These are phyloP conservation scores for Leccinum incarnatum DNA, from an alignment of 768 basidiomycete genomes.

Conservation along the genomic window DNA sequence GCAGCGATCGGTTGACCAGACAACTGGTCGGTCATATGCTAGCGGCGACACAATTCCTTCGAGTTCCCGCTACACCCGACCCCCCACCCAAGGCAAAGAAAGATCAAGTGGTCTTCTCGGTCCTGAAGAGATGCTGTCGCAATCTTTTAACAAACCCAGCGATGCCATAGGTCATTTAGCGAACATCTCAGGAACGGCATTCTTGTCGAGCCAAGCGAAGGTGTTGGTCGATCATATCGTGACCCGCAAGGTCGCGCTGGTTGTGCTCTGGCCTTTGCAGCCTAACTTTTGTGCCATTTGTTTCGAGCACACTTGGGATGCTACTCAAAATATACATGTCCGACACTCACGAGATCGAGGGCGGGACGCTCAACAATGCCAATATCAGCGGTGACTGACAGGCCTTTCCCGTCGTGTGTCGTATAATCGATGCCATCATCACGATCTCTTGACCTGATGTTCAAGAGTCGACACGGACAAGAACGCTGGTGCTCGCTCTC, in stretches of 20 bases:
- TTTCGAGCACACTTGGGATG: too few species aligned
- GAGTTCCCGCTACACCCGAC: constrained; percentile 45
- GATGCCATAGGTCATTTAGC: constrained; percentile 88
- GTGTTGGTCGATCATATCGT: constrained; percentile 87
- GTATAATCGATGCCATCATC: constrained; percentile 90
- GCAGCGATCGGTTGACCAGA: constrained; percentile 80
- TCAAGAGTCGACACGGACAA: constrained; percentile 77
- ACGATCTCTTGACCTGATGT: constrained; percentile 94
- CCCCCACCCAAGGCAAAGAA: constrained; percentile 60
- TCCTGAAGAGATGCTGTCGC: constrained; percentile 74
- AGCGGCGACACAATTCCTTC: constrained; percentile 74
- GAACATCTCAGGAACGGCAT: constrained; percentile 76
- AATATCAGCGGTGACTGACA: constrained; percentile 91
- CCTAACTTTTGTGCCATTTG: constrained; percentile 24
- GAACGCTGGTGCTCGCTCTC: constrained; percentile 80
- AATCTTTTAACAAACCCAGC: constrained; percentile 83
- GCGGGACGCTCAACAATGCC: constrained; percentile 75
- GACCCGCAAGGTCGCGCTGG: constrained; percentile 94
- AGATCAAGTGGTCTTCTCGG: constrained; percentile 60
- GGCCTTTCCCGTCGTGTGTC: constrained; percentile 87
- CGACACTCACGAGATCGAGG: constrained; percentile 91
- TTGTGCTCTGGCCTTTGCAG: constrained; percentile 88
- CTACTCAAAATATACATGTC: constrained; percentile 51
- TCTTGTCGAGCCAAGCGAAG: constrained; percentile 85
- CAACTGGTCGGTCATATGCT: constrained; percentile 82